Percentiles rank a stretch among this genome's conserved stretches.
Evolutionary conservation across 352 stramenopile genomes (phyloP).

Genomic region (Phytophthora lateralis): DNA sequence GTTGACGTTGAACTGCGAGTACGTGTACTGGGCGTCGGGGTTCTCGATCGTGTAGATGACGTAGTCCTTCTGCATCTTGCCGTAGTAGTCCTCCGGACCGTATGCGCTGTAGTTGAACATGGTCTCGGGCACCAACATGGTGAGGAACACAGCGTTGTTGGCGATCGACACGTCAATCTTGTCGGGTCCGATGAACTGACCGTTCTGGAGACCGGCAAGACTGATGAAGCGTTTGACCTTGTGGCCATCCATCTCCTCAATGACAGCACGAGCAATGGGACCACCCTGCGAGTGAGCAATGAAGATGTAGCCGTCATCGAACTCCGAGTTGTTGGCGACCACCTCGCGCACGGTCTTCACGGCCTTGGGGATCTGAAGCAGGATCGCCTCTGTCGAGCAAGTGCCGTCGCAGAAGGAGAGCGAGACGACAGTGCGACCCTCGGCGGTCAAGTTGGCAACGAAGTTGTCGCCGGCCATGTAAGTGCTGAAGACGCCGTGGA

Average conservation of each 20-base stretch:
- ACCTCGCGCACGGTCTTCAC: conserved; percentile 37
- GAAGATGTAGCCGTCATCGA: conserved; percentile 47
- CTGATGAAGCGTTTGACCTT: conserved; percentile 44
- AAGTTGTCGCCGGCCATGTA: conserved; percentile 24
- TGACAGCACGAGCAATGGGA: conserved; percentile 36
- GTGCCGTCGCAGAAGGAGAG: conserved; percentile 35
- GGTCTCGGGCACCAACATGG: conserved; percentile 27
- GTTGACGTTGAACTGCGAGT: conserved; percentile 35
- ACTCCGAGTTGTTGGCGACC: conserved; percentile 26
- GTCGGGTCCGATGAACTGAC: conserved; percentile 49
- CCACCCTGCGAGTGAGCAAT: conserved; percentile 50
- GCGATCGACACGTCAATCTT: conserved; percentile 14
- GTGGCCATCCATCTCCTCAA: conserved; percentile 57
- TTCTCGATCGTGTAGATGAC: conserved; percentile 29
- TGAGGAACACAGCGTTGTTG: conserved; percentile 1
- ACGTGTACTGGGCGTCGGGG: conserved; percentile 23
- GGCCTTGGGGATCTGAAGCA: conserved; percentile 33
- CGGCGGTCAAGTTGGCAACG: conserved; percentile 29
- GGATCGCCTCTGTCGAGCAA: conserved; percentile 28
- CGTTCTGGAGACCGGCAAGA: conserved; percentile 46
- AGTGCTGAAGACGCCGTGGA: conserved; percentile 37
- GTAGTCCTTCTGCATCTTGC: conserved; percentile 44
- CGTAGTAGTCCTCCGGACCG: conserved; percentile 13
- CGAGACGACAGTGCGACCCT: conserved; percentile 30
- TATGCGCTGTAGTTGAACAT: conserved; percentile 27